A percentile compares a stretch with the other conserved stretches of the same genome.
Evolutionary conservation across 768 basidiomycete genomes (phyloP).

Genomic region (Pleurotus tuber-regium): DNA sequence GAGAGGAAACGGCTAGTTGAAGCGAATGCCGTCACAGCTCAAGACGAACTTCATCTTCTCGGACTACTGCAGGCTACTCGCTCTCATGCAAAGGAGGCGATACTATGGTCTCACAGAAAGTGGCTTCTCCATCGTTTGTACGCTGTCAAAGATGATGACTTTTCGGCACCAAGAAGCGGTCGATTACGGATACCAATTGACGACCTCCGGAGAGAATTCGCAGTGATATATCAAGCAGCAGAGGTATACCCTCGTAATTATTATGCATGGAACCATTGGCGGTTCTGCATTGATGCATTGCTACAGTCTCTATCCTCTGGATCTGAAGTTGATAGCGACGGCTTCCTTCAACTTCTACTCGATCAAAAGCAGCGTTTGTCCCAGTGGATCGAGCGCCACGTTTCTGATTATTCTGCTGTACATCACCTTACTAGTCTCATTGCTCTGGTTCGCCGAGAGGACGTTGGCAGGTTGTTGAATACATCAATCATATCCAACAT

Average conservation of each 20-base stretch:
- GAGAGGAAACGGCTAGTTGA: conserved; percentile 51
- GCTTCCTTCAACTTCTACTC: conserved; percentile 30
- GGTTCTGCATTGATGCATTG: conserved; percentile 40
- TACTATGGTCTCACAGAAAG: conserved; percentile 68
- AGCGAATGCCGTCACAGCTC: conserved; percentile 30
- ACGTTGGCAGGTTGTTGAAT: background rate
- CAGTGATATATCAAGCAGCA: conserved; percentile 46
- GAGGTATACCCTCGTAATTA: conserved; percentile 71
- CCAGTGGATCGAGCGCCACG: conserved; percentile 59
- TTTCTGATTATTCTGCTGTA: conserved; percentile 66
- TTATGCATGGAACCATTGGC: conserved; percentile 68
- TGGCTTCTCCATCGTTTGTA: conserved; percentile 52
- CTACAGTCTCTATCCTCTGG: conserved; percentile 17
- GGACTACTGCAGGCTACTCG: conserved; percentile 46
- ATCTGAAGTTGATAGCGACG: conserved; percentile 9
- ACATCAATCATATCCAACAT: conserved; percentile 5
- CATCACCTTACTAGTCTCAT: conserved; percentile 49
- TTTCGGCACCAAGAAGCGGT: background rate
- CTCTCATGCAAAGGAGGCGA: conserved; percentile 61
- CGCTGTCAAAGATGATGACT: background rate
- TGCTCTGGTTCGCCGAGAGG: conserved; percentile 20
- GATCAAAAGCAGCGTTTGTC: conserved; percentile 36
- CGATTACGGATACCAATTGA: conserved; percentile 34
- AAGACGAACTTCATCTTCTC: conserved; percentile 47
- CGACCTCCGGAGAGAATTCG: conserved; percentile 45